These are phyloP conservation scores for Eutypella sp. DNA, from an alignment of 2,329 filamentous ascomycete genomes.

Conservation along the genomic window DNA sequence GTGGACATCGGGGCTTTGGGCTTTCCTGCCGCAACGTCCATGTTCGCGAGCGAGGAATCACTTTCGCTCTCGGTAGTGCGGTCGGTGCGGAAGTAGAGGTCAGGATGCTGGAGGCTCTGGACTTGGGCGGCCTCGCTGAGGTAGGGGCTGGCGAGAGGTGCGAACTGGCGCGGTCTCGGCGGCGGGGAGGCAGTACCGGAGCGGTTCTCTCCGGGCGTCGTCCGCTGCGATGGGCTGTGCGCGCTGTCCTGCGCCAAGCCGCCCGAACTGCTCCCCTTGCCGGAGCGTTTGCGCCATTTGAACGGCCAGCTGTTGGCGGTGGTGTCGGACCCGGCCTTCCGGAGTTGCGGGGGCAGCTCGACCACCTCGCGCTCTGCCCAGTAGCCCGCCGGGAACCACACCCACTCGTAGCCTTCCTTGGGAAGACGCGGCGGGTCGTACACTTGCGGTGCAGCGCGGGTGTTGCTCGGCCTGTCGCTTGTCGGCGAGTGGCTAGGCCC, in stretches of 20 bases:
- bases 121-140: constrained; percentile 45
- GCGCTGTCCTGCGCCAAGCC: constrained; percentile 14
- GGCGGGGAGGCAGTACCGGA: neutral
- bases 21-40: neutral
- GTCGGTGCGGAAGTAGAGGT: neutral
- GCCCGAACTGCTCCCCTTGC: constrained; percentile 20
- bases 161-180: constrained; percentile 8
- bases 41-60: constrained; percentile 1
- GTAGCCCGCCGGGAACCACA: constrained; percentile 58
- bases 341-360: constrained; percentile 21
- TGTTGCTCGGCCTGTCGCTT: constrained; percentile 4
- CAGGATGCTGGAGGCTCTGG: constrained; percentile 37
- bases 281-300: constrained; percentile 36
- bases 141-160: constrained; percentile 35
- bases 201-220: neutral
- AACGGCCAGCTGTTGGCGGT: constrained; percentile 21
- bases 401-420: constrained; percentile 53
- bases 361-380: constrained; percentile 54
- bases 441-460: constrained; percentile 12
- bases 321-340: constrained; percentile 15
- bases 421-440: constrained; percentile 51
- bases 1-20: neutral
- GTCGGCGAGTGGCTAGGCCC: constrained; percentile 8
- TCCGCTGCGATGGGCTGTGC: constrained; percentile 10
- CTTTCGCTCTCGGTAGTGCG: constrained; percentile 9